A percentile compares a stretch with the other conserved stretches of the same genome.
Evolutionary conservation across 2,329 filamentous ascomycete species (phyloP).

Genomic region (Chaetomiaceae sp.): DNA sequence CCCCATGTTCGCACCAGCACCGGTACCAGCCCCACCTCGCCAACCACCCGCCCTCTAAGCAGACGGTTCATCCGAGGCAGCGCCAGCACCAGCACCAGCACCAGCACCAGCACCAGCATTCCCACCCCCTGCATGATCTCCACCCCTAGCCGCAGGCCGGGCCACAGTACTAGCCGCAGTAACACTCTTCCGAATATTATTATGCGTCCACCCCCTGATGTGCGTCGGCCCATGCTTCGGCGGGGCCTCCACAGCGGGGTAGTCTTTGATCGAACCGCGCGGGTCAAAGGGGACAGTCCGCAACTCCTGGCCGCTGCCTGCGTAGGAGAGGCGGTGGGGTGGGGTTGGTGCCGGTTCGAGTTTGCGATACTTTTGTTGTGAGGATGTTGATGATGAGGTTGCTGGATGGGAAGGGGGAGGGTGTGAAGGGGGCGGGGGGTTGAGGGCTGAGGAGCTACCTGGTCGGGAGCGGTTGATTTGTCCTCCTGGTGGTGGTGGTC

Average conservation of each 20-base stretch:
- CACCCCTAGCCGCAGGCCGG: too few relatives aligned
- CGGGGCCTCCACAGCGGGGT: constrained; percentile 50
- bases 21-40: neutral
- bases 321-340: constrained; percentile 45
- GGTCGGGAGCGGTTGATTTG: constrained; percentile 30
- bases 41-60: constrained; percentile 7
- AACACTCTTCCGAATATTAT: constrained; percentile 38
- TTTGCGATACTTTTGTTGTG: constrained; percentile 55
- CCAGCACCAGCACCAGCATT: neutral
- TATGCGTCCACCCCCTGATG: constrained; percentile 54
- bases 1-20: neutral
- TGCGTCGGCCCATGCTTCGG: constrained; percentile 52
- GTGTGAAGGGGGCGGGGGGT: too few relatives aligned
- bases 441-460: constrained; percentile 30
- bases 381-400: too few relatives aligned
- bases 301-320: constrained; percentile 46
- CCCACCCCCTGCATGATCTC: too few relatives aligned
- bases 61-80: constrained; percentile 7
- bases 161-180: too few relatives aligned
- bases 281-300: constrained; percentile 55
- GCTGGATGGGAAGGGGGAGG: too few relatives aligned
- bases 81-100: neutral
- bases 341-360: constrained; percentile 55
- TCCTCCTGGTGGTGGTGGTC: constrained; percentile 27
- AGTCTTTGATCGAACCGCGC: constrained; percentile 54